phyloP scores from a whole-genome alignment of 257 asterid genomes.

The Primulina huaijiensis region DNA sequence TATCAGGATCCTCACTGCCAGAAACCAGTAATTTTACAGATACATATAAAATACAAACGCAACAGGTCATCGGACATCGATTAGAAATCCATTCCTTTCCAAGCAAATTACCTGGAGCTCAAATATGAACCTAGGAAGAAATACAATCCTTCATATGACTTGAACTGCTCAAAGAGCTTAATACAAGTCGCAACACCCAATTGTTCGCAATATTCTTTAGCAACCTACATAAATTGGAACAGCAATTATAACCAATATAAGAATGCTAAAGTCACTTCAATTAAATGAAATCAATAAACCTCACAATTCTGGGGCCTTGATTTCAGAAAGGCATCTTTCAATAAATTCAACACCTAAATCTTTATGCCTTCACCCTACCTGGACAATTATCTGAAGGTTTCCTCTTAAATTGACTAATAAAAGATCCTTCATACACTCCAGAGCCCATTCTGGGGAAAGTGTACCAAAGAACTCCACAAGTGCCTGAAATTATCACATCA shows the following conservation, averaged over 20 bases:
- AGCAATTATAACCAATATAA: constrained; percentile 22
- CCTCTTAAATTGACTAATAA: constrained; percentile 91
- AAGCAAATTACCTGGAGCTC: constrained; percentile 76
- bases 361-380: constrained; percentile 45
- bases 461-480: constrained; percentile 97
- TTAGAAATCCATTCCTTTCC: constrained; percentile 12
- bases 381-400: constrained; percentile 98
- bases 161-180: constrained; percentile 93
- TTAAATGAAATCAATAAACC: constrained; percentile 8
- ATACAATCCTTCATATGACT: constrained; percentile 94
- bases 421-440: constrained; percentile 99
- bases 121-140: constrained; percentile 96
- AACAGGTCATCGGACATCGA: constrained; percentile 13
- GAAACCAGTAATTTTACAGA: constrained; percentile 25
- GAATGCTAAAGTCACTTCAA: constrained; percentile 1
- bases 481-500: constrained; percentile 47
- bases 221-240: constrained; percentile 52
- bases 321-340: constrained; percentile 12
- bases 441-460: constrained; percentile 93
- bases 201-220: constrained; percentile 97
- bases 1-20: constrained; percentile 96
- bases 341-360: constrained; percentile 3
- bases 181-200: constrained; percentile 94
- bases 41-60: constrained; percentile 8
- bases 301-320: neutral